Evolutionary conservation across 768 basidiomycete genomes (phyloP).

Genomic region (Gautieria morchelliformis): DNA sequence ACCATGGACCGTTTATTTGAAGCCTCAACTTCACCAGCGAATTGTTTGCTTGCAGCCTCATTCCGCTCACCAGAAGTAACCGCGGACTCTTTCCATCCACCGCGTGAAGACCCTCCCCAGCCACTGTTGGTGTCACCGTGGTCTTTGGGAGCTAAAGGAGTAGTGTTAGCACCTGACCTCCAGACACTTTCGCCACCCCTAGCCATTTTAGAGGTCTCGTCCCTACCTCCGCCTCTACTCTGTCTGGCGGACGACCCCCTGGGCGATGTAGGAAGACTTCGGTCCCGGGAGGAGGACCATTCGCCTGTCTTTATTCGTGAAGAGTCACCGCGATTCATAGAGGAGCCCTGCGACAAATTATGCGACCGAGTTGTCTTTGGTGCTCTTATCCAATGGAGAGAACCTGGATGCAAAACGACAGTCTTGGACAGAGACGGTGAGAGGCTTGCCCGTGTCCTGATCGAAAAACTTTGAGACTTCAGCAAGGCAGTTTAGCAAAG

Average conservation of each 20-base stretch:
- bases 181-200: not conserved
- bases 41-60: too few species aligned
- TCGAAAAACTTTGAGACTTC: not conserved
- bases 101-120: too few species aligned
- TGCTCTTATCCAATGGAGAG: not conserved
- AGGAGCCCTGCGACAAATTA: not conserved
- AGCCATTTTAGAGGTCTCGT: not conserved
- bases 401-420: not conserved
- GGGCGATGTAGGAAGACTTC: not conserved
- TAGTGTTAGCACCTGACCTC: too few species aligned
- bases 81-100: too few species aligned
- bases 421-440: not conserved
- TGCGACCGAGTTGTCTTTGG: not conserved
- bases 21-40: not conserved
- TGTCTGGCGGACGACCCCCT: not conserved
- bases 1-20: not conserved
- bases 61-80: too few species aligned
- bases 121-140: too few species aligned
- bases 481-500: not conserved
- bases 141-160: too few species aligned
- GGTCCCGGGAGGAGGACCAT: not conserved
- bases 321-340: not conserved
- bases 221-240: not conserved
- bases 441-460: not conserved
- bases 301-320: not conserved